Conservation (phyloP, 495 filamentous ascomycete species). For the Penicillium maclennaniae region DNA sequence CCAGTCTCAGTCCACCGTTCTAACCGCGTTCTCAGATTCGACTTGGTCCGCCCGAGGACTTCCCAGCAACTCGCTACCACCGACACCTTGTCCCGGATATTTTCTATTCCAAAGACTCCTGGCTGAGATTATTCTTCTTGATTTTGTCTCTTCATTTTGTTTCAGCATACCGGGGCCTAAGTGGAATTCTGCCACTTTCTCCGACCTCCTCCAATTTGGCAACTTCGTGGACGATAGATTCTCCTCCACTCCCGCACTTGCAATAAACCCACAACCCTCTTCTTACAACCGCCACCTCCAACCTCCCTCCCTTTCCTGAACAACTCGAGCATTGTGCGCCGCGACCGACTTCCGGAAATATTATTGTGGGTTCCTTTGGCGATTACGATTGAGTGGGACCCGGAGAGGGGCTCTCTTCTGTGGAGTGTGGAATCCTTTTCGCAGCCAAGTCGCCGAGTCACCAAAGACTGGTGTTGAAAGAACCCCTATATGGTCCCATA, state of each 20-base stretch:
- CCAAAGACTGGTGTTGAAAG: conserved; percentile 9
- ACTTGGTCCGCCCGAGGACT: not conserved
- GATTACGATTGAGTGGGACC: conserved; percentile 13
- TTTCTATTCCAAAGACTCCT: conserved; percentile 15
- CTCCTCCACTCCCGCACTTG: conserved; percentile 2
- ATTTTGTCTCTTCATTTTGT: conserved; percentile 12
- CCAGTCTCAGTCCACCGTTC: not conserved
- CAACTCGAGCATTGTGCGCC: not conserved
- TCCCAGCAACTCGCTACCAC: not conserved
- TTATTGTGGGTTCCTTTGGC: conserved; percentile 9
- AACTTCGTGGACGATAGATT: conserved; percentile 4
- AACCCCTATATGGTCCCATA: conserved; percentile 44
- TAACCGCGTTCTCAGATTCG: not conserved
- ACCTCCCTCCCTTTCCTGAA: not conserved
- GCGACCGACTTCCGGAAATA: not conserved
- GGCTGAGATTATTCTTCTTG: conserved; percentile 12
- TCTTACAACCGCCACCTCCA: too few species aligned
- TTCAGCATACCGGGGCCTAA: not conserved
- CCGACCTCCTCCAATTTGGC: not conserved
- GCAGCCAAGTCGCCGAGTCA: conserved; percentile 20
- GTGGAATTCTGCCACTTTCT: not conserved
- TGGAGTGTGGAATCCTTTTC: conserved; percentile 18
- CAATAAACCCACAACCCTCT: not conserved
- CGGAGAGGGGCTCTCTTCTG: conserved; percentile 19
- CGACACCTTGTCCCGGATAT: conserved; percentile 4